Evolutionary conservation across 306 rosid species (phyloP), one percentile per base, ranked within the genome.

Genomic region (Erythrophleum fordii): DNA sequence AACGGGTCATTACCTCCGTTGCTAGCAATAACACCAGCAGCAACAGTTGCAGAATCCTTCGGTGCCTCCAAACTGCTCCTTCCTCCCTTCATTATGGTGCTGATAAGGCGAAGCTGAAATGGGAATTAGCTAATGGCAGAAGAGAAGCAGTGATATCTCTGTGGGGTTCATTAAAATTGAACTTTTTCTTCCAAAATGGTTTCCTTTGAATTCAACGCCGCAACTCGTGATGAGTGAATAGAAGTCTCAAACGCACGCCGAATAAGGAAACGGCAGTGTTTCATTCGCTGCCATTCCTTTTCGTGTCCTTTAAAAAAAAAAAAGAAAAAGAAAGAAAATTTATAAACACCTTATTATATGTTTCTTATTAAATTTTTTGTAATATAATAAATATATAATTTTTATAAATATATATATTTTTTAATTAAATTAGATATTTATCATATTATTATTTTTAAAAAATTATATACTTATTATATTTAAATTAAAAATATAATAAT

Each of bases 51-150:
- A 18, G 52, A 39, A 74, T 69, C 86, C 31, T n/a, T 61, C 11
- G 80, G 51, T 25, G 81, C 83, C 26, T 90, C 97, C 46, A 86
- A 81, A 73, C 82, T 69, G 56, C 67, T 60, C 75, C 71, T 83
- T 2, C 82, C 89, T 75, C 86, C 88, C 81, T 91, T 87, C 87
- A 86, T 88, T 72, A 0, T 22, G 26, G 12, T 29, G 10, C 5
- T 35, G 26, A 48, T 25, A 49, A 72, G 22, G 16, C 10, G 28
- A 77, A 46, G 11, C 17, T 29, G 7, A 23, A 46, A 11, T 1
- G 14, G 20, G 45, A 35, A 64, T 16, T 10, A 35, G 28, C 23
- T 31, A 3, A 35, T 3, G 4, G 28, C 11, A 65, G 25, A 11
- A 65, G 45, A n/a, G 6, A 23, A 4, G 23, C 48, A 35, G 26